phyloP scores from a whole-genome alignment of 805 yeast species.

The Grigorovia transvaalensis region DNA sequence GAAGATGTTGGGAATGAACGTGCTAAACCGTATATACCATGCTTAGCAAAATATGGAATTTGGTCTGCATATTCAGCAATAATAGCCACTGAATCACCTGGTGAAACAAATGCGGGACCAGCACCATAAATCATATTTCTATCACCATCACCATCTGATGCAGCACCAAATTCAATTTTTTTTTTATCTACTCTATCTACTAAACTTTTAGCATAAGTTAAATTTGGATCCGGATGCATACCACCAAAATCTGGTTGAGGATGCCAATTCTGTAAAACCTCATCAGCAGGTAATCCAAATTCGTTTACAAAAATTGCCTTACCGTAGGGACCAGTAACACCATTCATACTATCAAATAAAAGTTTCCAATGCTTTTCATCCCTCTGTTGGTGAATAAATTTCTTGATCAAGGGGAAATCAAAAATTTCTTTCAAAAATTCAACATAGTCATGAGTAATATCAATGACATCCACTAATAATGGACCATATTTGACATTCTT shows the following conservation, averaged over 20 bases:
- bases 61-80: conserved; percentile 83
- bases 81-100: conserved; percentile 97
- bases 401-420: conserved; percentile 72
- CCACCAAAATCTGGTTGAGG: conserved; percentile 97
- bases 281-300: conserved; percentile 56
- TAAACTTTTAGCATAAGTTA: conserved; percentile 82
- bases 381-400: conserved; percentile 44
- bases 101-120: conserved; percentile 83
- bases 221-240: conserved; percentile 94
- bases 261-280: conserved; percentile 63
- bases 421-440: conserved; percentile 73
- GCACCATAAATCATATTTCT: conserved; percentile 98
- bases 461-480: conserved; percentile 70
- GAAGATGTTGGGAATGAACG: conserved; percentile 96
- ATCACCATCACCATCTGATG: conserved; percentile 99
- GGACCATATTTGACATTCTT: conserved; percentile 39
- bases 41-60: conserved; percentile 81
- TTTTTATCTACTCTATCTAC: conserved; percentile 77
- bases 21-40: conserved; percentile 87
- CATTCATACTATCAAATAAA: conserved; percentile 83
- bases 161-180: conserved; percentile 89
- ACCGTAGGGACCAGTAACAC: conserved; percentile 97
- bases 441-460: conserved; percentile 70
- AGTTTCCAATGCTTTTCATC: conserved; percentile 52
- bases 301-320: conserved; percentile 73